phyloP scores from a whole-genome alignment of 768 basidiomycete genomes.

The Royoungia palumana region DNA sequence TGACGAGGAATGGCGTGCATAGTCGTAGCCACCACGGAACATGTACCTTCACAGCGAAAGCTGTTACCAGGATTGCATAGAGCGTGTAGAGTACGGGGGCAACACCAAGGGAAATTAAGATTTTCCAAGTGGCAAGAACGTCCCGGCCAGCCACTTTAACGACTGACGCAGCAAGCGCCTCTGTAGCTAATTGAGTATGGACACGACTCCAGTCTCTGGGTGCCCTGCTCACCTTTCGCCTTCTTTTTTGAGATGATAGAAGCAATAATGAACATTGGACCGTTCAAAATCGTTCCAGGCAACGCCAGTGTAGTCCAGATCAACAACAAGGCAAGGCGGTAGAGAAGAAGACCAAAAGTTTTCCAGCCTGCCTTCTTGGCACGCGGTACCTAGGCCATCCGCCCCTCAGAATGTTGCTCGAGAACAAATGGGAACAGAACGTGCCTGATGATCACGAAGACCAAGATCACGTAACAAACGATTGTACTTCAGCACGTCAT shows the following conservation, averaged over 20 bases:
- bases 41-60: conserved; percentile 65
- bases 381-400: conserved; percentile 63
- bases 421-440: conserved; percentile 7
- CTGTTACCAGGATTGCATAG: conserved; percentile 78
- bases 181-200: conserved; percentile 37
- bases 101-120: conserved; percentile 88
- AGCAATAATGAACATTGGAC: conserved; percentile 89
- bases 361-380: conserved; percentile 87
- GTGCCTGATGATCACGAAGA: conserved; percentile 88
- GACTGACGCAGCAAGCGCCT: conserved; percentile 91
- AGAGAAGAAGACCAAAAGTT: conserved; percentile 76
- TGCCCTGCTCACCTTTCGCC: conserved; percentile 63
- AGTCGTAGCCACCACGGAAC: conserved; percentile 61
- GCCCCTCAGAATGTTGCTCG: background rate
- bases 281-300: conserved; percentile 88
- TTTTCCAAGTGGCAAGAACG: conserved; percentile 97
- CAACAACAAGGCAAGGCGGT: conserved; percentile 72
- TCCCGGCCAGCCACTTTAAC: conserved; percentile 97
- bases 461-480: conserved; percentile 85
- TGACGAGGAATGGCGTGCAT: conserved; percentile 74
- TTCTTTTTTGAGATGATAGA: conserved; percentile 85
- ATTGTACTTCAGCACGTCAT: conserved; percentile 86
- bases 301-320: conserved; percentile 84
- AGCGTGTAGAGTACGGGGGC: conserved; percentile 82
- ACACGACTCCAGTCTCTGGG: background rate